Evolutionary conservation across 805 yeast genomes (phyloP).

Genomic region (Teunomyces gatunensis): DNA sequence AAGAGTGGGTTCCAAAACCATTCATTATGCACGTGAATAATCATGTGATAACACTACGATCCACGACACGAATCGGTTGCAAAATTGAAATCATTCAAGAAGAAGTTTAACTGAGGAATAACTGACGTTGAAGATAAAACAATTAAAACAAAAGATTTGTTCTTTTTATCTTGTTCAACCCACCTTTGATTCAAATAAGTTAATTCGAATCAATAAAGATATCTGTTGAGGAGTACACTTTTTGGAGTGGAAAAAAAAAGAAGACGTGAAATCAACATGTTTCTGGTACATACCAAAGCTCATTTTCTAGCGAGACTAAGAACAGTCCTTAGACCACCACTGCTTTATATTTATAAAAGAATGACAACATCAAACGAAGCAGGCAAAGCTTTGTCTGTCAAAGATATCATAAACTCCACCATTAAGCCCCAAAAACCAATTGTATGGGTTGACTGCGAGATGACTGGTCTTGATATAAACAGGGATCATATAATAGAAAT

Average conservation of each 20-base stretch:
- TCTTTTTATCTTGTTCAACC: no score
- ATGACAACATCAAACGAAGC: background rate
- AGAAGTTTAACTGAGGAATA: no score
- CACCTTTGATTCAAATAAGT: no score
- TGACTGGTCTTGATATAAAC: slow-evolving; percentile 89
- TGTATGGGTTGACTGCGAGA: slow-evolving; percentile 97
- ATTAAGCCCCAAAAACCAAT: slow-evolving; percentile 35
- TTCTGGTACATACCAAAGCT: background rate
- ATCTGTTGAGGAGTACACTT: background rate
- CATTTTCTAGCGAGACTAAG: background rate
- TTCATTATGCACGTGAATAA: no score
- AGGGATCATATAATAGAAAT: slow-evolving; percentile 84
- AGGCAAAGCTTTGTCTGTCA: background rate
- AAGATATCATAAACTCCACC: slow-evolving; percentile 1
- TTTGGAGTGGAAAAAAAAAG: background rate
- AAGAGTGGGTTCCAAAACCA: background rate
- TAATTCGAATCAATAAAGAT: no score
- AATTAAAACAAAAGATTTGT: no score
- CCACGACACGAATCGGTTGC: no score
- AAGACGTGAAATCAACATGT: background rate
- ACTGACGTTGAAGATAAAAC: no score
- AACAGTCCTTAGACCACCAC: background rate
- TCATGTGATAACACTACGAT: no score
- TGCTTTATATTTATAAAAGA: slow-evolving; percentile 1
- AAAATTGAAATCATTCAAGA: no score